Percentiles rank a stretch among this genome's conserved stretches.
Evolutionary conservation across 73 alveolate species (phyloP).

Genomic region (Durusdinium trenchii): DNA sequence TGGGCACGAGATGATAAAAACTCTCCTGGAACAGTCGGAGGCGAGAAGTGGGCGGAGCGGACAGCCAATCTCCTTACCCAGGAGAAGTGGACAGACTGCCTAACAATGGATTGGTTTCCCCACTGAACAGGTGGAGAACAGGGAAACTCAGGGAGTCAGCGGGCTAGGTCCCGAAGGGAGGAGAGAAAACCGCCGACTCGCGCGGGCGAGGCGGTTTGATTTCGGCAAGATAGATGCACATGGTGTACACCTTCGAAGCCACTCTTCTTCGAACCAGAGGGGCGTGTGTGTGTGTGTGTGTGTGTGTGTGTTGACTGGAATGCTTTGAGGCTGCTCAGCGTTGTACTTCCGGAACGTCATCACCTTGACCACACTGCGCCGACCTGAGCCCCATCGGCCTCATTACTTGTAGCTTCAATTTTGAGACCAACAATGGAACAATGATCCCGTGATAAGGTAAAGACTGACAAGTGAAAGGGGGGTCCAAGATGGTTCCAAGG

Average conservation of each 20-base stretch:
- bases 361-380: conserved; percentile 15
- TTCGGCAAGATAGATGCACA: too few relatives aligned
- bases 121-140: too few relatives aligned
- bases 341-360: conserved; percentile 67
- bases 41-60: neutral
- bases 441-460: too few relatives aligned
- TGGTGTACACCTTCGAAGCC: too few relatives aligned
- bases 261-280: too few relatives aligned
- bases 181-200: neutral
- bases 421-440: too few relatives aligned
- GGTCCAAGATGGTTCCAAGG: too few relatives aligned
- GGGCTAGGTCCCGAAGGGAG: neutral
- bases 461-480: too few relatives aligned
- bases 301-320: neutral
- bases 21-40: neutral
- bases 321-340: conserved; percentile 35
- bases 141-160: neutral
- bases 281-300: neutral
- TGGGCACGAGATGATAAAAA: too few relatives aligned
- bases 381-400: neutral
- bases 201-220: neutral
- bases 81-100: neutral
- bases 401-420: too few relatives aligned
- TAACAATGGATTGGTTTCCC: too few relatives aligned
- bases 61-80: neutral